Base-by-base conservation (phyloP, 2,329 filamentous ascomycete genomes). In the Rhinocladiella similis region DNA sequence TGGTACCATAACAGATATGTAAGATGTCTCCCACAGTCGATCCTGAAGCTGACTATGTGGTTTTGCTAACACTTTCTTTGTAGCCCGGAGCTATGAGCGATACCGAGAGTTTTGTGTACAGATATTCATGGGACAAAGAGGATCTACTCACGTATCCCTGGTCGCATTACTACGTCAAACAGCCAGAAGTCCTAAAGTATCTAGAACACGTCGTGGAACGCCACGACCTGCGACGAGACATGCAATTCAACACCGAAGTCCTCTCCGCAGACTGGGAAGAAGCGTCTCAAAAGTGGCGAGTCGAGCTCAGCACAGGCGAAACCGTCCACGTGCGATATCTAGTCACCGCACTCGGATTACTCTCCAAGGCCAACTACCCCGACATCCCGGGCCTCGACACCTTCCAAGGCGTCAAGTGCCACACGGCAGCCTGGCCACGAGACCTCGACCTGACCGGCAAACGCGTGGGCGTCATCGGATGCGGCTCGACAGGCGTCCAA, bases 151-250 rank as follows among this genome's bases (percentile, higher is more conserved):
- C 20, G 12, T 63, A 59, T 25, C 60, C 47, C 6, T 63, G 60
- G 57, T 58, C 38, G 9, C 47, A 60, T 18, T 58, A 61, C 41
- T 63, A 63, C 16, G 54, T 63, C 27, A 60, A 63, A 43, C 57
- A 60, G 33, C 57, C 57, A 18, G 75, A 82, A 53, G 61, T 82
- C 1, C 70, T 71, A 7, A 60, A 47, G 2, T 82, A 83, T 62
- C 79, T 82, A 29, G 62, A 69, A 14, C 75, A 79, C 56, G 72
- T 81, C 2, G 78, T 74, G 42, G 66, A 75, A n/a, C 71, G 72
- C 3, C 68, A 78, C 43, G 68, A 75, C 22, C 65, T 81, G 4
- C 73, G 70, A 25, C 76, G 75, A 39, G 73, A 80, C 43, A 73
- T 72, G 19, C 67, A 69, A 6, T 83, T 80, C 67, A 66, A 74